A percentile compares a stretch with the other conserved stretches of the same genome.
Conservation (phyloP, 2,329 filamentous ascomycete genomes). For the Diaporthe sp. region DNA sequence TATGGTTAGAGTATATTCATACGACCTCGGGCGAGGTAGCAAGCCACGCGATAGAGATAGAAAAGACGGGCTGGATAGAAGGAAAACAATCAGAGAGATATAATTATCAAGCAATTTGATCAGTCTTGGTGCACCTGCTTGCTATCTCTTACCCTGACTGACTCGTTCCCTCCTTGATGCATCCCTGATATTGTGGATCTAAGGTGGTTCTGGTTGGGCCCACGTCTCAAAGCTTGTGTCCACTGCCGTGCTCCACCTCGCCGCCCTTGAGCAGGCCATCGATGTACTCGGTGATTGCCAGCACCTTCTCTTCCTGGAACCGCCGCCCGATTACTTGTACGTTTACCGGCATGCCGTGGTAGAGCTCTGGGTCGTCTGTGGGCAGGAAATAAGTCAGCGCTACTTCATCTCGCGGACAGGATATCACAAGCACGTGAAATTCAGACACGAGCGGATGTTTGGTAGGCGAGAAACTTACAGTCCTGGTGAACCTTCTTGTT, state of each 20-base stretch:
- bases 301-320: constrained; percentile 27
- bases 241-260: neutral
- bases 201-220: too few species aligned
- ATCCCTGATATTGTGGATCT: neutral
- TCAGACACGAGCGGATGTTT: neutral
- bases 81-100: constrained; percentile 3
- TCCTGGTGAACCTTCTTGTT: constrained; percentile 19
- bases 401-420: neutral
- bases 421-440: neutral
- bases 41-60: constrained; percentile 9
- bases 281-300: constrained; percentile 31
- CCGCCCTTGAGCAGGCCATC: neutral
- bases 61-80: neutral
- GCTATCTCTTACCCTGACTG: fast-evolving
- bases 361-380: constrained; percentile 21
- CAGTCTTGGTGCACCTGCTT: too few species aligned
- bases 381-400: neutral
- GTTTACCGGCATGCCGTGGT: constrained; percentile 25
- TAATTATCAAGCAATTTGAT: neutral
- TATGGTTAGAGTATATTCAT: constrained; percentile 3
- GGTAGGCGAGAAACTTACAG: neutral
- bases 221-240: neutral
- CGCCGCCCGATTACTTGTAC: constrained; percentile 25
- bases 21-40: neutral
- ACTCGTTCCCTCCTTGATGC: neutral